Conservation (phyloP, 75 land plant species). For the Ceratopteris richardii region DNA sequence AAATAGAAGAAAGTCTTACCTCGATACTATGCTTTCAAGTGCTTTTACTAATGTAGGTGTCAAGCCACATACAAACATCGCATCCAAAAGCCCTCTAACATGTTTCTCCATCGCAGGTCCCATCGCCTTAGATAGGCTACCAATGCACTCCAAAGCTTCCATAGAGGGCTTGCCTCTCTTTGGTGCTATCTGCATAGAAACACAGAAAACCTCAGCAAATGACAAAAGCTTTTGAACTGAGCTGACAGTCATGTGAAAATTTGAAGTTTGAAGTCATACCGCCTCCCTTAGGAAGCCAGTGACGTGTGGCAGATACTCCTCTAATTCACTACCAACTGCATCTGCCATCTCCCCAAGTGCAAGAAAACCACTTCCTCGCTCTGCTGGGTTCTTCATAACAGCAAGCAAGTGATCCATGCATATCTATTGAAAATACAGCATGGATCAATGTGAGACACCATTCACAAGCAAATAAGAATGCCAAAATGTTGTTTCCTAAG, state of each 20-base stretch:
- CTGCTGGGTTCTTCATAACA: slow-evolving; percentile 75
- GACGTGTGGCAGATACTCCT: slow-evolving; percentile 73
- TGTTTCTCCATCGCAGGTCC: slow-evolving; percentile 77
- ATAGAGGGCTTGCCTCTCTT: slow-evolving; percentile 78
- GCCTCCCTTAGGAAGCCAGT: slow-evolving; percentile 81
- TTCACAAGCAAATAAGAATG: neutral
- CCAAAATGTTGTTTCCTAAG: too few relatives aligned
- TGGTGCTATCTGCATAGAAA: slow-evolving; percentile 62
- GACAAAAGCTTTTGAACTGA: too few relatives aligned
- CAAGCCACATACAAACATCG: slow-evolving; percentile 80
- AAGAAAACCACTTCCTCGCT: slow-evolving; percentile 89
- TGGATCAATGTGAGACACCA: neutral
- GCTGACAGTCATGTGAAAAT: slow-evolving; percentile 1
- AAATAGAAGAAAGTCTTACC: slow-evolving; percentile 28
- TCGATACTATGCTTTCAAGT: slow-evolving; percentile 68
- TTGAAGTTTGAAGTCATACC: slow-evolving; percentile 29
- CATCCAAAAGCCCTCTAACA: slow-evolving; percentile 76
- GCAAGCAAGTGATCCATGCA: slow-evolving; percentile 96
- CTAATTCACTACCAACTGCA: slow-evolving; percentile 87
- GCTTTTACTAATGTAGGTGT: slow-evolving; percentile 60
- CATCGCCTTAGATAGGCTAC: slow-evolving; percentile 87
- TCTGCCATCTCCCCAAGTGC: slow-evolving; percentile 99
- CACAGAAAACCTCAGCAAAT: neutral
- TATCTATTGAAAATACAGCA: slow-evolving; percentile 53
- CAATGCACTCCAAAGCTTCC: slow-evolving; percentile 91